Percentiles rank a stretch among this genome's conserved stretches.
phyloP scores from a whole-genome alignment of 2,329 filamentous ascomycete species.

The Mariannaea elegans region DNA sequence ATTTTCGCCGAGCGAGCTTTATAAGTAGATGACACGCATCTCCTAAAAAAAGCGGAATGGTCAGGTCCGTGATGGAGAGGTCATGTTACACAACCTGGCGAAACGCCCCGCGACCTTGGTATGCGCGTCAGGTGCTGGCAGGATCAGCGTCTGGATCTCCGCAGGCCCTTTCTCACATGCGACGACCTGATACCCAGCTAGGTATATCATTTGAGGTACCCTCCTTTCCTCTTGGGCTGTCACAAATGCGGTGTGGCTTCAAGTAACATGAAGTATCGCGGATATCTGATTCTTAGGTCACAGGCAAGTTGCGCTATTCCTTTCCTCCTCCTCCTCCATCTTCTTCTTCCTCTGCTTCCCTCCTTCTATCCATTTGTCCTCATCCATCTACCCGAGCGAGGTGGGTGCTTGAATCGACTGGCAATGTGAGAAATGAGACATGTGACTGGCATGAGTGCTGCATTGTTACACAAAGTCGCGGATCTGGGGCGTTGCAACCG shows the following conservation, averaged over 20 bases:
- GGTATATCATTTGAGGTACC: neutral
- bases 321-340: neutral
- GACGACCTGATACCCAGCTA: neutral
- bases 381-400: conserved; percentile 10
- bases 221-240: neutral
- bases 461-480: conserved; percentile 13
- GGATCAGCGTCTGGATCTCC: neutral
- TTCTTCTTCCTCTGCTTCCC: neutral
- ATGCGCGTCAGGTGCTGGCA: neutral
- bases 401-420: neutral
- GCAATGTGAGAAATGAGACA: conserved; percentile 16
- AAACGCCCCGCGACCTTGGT: neutral
- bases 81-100: neutral
- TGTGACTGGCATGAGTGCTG: conserved; percentile 16
- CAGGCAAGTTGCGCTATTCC: too few relatives aligned
- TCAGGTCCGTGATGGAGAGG: neutral
- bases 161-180: conserved; percentile 18
- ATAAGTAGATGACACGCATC: neutral
- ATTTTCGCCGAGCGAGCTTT: neutral
- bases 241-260: neutral
- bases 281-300: too few relatives aligned
- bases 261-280: too few relatives aligned
- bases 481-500: conserved; percentile 27
- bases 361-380: conserved; percentile 10
- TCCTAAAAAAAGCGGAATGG: neutral